Conservation (phyloP, 495 filamentous ascomycete species). For the Tetracladium setigerum region DNA sequence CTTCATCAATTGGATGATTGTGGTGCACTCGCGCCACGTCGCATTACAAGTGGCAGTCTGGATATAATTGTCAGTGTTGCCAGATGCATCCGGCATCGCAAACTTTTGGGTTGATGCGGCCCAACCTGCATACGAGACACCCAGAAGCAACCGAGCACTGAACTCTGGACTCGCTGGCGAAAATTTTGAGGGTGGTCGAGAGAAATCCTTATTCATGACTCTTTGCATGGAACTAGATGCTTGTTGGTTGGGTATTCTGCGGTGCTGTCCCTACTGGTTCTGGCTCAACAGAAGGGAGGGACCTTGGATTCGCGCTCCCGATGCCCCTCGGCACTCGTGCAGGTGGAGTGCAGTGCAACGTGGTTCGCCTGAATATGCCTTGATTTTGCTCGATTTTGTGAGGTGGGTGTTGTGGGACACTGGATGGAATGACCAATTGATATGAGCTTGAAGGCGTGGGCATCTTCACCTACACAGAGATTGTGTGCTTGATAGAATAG, state of each 20-base stretch:
- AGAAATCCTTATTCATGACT: constrained; percentile 10
- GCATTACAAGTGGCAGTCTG: constrained; percentile 28
- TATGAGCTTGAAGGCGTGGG: no score
- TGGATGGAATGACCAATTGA: no score
- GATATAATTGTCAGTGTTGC: neutral
- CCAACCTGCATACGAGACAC: constrained; percentile 11
- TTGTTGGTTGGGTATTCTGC: constrained; percentile 18
- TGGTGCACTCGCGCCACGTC: constrained; percentile 44
- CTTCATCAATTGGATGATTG: constrained; percentile 28
- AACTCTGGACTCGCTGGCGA: constrained; percentile 12
- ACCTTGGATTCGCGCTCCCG: constrained; percentile 10
- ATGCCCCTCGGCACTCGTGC: constrained; percentile 4
- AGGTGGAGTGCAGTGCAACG: constrained; percentile 14
- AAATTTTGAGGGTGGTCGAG: constrained; percentile 4
- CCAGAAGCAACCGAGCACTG: constrained; percentile 22
- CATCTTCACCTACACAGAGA: no score
- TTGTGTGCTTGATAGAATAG: no score
- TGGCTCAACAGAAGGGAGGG: constrained; percentile 17
- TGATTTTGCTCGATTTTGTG: neutral
- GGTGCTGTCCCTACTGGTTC: constrained; percentile 21
- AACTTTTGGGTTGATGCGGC: constrained; percentile 16
- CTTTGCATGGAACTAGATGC: constrained; percentile 14
- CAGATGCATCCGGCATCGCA: constrained; percentile 24
- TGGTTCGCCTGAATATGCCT: constrained; percentile 17
- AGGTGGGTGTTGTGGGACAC: no score